Evolutionary conservation across 768 basidiomycete species (phyloP).

Genomic region (Boletus vinaceobasis): DNA sequence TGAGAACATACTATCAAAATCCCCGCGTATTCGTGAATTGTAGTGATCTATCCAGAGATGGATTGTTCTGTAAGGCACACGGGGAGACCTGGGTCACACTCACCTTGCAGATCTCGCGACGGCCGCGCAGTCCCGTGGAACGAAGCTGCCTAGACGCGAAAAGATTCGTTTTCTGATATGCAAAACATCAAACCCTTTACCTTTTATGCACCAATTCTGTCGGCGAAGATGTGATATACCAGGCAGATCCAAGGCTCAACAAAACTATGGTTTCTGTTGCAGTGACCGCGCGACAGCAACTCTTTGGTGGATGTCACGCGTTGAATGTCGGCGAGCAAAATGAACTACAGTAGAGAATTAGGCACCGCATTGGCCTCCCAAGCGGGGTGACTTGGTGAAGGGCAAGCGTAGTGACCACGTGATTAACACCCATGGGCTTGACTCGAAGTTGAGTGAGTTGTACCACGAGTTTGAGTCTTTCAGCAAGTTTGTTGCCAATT

Average conservation of each 20-base stretch:
- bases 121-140: neutral
- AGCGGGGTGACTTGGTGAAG: conserved; percentile 4
- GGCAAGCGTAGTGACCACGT: conserved; percentile 1
- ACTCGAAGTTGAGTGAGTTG: no score
- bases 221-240: neutral
- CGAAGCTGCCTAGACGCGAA: conserved; percentile 32
- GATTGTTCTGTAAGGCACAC: neutral
- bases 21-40: neutral
- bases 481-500: neutral
- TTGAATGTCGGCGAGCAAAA: neutral
- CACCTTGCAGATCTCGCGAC: conserved; percentile 1
- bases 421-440: neutral
- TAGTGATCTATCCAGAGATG: neutral
- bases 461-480: neutral
- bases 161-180: neutral
- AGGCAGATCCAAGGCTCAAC: neutral
- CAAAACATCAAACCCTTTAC: neutral
- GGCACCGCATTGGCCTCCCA: neutral
- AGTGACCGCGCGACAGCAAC: neutral
- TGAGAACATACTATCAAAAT: conserved; percentile 3
- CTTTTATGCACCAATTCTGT: neutral
- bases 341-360: neutral
- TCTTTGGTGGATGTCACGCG: neutral
- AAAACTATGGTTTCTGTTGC: neutral
- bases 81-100: neutral